These are phyloP conservation scores for Balakata baccata DNA, from an alignment of 345 rosid genomes.

Conservation along the genomic window DNA sequence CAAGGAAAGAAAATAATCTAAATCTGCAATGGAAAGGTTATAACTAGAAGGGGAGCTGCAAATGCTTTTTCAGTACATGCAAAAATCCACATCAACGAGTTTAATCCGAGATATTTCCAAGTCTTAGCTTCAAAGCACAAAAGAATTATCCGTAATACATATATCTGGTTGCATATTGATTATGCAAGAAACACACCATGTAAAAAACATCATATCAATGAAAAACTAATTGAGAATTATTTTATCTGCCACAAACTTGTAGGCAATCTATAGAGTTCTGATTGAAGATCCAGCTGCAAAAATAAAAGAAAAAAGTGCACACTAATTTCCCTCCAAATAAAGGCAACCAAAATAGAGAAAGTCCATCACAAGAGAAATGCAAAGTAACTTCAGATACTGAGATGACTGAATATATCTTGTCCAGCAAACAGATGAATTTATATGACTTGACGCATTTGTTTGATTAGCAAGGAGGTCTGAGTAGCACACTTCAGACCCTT, in stretches of 20 bases:
- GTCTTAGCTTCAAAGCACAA: not conserved
- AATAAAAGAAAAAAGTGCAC: not conserved
- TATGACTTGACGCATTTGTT: not conserved
- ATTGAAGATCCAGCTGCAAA: not conserved
- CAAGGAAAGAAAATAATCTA: too few relatives aligned
- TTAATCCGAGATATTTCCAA: not conserved
- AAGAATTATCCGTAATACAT: not conserved
- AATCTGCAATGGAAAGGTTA: not conserved
- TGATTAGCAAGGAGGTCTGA: not conserved
- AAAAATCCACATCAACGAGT: not conserved
- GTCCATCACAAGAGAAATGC: not conserved
- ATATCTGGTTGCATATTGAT: not conserved
- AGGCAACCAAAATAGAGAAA: not conserved
- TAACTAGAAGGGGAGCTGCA: not conserved
- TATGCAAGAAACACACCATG: not conserved
- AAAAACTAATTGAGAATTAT: not conserved
- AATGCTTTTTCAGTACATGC: too few relatives aligned
- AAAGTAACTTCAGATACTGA: not conserved
- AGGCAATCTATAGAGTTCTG: not conserved
- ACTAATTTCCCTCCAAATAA: not conserved
- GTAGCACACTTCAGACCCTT: not conserved
- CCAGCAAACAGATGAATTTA: not conserved
- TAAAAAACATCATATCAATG: not conserved
- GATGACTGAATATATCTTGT: not conserved
- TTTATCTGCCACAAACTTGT: not conserved